Base-by-base conservation (phyloP, 257 asterid species). In the Capsicum rhomboideum region DNA sequence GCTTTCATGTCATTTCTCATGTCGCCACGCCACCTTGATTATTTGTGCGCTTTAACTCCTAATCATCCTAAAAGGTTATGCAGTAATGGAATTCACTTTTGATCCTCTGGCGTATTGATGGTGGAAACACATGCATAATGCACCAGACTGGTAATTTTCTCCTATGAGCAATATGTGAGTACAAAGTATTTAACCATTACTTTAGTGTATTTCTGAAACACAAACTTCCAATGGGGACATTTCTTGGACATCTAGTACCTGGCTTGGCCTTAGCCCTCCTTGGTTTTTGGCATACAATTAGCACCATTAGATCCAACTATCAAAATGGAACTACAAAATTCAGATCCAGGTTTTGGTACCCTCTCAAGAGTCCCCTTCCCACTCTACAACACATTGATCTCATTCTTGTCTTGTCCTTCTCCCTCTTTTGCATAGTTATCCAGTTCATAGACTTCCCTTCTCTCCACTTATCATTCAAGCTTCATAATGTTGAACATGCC, bases 71-170 rank as follows among this genome's bases (percentile, higher is more conserved):
- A 75, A 82, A 17, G 61, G 82, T 68, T 83, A 40, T 72, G 46
- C 79, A 23, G 53, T 42, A 23, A 29, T 26, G 69, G 83, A 80
- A 83, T 69, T 79, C 59, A 78, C 80, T 78, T 79, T 49, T 71
- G 68, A 83, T 71, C 14, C 20, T 29, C 11, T 66, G 74, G 84
- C 56, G 12, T 84, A 80, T 83, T 12, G 80, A 85, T 88, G 88
- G 93, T 94, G 98, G 97, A 89, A 91, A 84, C 91, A 91, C 93
- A 91, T 89, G 91, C 95, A 92, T 69, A 91, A 89, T 87, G 94
- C 98, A 93, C 96, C 92, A 86, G 37, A 34, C 4, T 34, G 59
- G 81, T 55, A 34, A 18, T 52, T 64, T 54, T n/a, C 40, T 23
- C 4, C 40, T n/a, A 59, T 8, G 23, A 2, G 82, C 10, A 18